phyloP scores from a whole-genome alignment of 345 rosid species.

The Eucalyptus curtisii region DNA sequence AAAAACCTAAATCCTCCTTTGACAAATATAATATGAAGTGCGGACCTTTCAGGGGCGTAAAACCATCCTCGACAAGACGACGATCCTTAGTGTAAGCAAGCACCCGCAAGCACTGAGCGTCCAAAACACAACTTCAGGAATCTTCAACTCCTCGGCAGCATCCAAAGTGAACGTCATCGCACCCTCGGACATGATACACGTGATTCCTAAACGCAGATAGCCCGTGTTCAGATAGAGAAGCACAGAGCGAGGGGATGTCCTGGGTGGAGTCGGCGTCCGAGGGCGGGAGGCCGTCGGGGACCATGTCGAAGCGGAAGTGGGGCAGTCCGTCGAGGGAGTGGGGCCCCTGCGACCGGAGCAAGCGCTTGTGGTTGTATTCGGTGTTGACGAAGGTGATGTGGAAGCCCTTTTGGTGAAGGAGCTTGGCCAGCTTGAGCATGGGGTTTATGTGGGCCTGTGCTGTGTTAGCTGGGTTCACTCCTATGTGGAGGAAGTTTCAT shows the following conservation, averaged over 20 bases:
- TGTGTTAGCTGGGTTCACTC: too few species aligned
- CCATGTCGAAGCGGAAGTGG: conserved; percentile 8
- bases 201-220: neutral
- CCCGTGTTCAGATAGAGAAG: neutral
- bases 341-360: neutral
- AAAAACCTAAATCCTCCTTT: neutral
- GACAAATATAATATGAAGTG: neutral
- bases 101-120: neutral
- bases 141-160: conserved; percentile 8
- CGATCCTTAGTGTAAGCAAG: neutral
- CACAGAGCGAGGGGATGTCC: conserved; percentile 5
- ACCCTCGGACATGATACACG: conserved; percentile 27
- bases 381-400: conserved; percentile 18
- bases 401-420: conserved; percentile 18
- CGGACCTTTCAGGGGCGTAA: neutral
- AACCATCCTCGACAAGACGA: neutral
- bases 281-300: conserved; percentile 23
- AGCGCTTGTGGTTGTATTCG: conserved; percentile 13
- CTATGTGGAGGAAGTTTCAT: too few species aligned
- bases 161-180: neutral
- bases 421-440: conserved; percentile 11
- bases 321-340: conserved; percentile 1
- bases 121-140: conserved; percentile 1
- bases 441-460: conserved; percentile 28
- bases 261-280: conserved; percentile 4